Evolutionary conservation across 2,329 filamentous ascomycete species (phyloP).

Genomic region (Pseudogymnoascus sp.): DNA sequence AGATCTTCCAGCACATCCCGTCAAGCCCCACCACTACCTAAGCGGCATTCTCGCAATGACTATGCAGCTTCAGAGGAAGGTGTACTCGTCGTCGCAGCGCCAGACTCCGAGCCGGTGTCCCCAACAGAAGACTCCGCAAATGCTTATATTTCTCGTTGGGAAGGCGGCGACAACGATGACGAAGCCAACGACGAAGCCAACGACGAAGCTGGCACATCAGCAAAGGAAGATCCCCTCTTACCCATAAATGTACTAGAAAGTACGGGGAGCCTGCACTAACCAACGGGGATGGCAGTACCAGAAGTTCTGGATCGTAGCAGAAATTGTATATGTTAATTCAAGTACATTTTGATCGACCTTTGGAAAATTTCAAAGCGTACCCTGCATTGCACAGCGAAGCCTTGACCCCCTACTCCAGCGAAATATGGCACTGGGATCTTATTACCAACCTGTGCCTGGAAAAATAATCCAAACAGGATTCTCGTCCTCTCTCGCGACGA

Average conservation of each 20-base stretch:
- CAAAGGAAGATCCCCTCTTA: background rate
- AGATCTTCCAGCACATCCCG: background rate
- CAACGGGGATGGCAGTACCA: background rate
- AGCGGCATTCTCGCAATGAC: constrained; percentile 31
- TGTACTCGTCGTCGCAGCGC: constrained; percentile 55
- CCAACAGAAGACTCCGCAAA: constrained; percentile 31
- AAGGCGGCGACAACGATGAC: background rate
- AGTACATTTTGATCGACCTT: background rate
- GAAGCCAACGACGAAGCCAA: background rate
- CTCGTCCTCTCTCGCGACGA: background rate
- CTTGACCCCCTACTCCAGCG: background rate
- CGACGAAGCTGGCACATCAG: no score
- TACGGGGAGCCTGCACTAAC: background rate
- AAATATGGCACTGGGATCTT: background rate
- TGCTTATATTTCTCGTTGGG: background rate
- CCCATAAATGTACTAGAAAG: background rate
- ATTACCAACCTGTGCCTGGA: background rate
- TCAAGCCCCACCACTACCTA: constrained; percentile 39
- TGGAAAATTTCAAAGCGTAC: background rate
- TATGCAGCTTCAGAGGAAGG: constrained; percentile 29
- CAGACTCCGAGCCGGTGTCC: constrained; percentile 50
- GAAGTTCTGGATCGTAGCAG: background rate
- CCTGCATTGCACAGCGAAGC: background rate
- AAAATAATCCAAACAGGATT: background rate
- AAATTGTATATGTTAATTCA: background rate